Percentiles rank a stretch among this genome's conserved stretches.
These are phyloP conservation scores for Cladosporium oxysporum DNA, from an alignment of 2,329 filamentous ascomycete species.

Conservation along the genomic window DNA sequence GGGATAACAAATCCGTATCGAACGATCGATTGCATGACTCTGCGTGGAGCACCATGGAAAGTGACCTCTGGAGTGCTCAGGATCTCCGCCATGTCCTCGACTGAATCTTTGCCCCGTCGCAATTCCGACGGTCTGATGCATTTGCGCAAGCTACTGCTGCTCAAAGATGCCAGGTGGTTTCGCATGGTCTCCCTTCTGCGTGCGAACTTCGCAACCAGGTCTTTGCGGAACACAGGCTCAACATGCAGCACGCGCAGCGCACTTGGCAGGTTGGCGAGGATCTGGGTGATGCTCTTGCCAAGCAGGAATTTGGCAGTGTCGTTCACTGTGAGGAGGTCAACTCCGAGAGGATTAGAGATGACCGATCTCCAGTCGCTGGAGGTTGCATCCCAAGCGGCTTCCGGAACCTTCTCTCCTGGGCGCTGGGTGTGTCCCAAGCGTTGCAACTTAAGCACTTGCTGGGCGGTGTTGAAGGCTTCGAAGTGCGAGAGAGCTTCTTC, in stretches of 20 bases:
- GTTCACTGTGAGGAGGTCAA: conserved; percentile 21
- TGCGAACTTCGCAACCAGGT: conserved; percentile 22
- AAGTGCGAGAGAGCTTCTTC: conserved; percentile 1
- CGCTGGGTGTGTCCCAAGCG: neutral
- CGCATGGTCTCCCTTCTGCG: conserved; percentile 12
- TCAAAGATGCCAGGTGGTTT: neutral
- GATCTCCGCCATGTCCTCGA: conserved; percentile 41
- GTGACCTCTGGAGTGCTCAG: conserved; percentile 42
- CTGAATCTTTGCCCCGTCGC: conserved; percentile 20
- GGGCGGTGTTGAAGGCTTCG: neutral
- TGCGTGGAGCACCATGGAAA: conserved; percentile 38
- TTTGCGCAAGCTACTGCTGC: neutral
- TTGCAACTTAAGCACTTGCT: neutral
- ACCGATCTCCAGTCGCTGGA: neutral
- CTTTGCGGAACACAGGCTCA: conserved; percentile 24
- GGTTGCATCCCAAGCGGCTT: conserved; percentile 1
- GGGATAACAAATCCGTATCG: conserved; percentile 48
- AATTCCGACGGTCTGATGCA: neutral
- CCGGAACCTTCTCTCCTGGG: neutral
- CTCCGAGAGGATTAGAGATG: conserved; percentile 8
- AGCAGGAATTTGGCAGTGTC: conserved; percentile 24
- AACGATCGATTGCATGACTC: conserved; percentile 46
- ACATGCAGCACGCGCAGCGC: conserved; percentile 23
- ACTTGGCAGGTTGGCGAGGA: conserved; percentile 9
- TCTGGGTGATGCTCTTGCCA: conserved; percentile 21